Base-by-base conservation (phyloP, 495 filamentous ascomycete species). In the Aeminium ludgeri region DNA sequence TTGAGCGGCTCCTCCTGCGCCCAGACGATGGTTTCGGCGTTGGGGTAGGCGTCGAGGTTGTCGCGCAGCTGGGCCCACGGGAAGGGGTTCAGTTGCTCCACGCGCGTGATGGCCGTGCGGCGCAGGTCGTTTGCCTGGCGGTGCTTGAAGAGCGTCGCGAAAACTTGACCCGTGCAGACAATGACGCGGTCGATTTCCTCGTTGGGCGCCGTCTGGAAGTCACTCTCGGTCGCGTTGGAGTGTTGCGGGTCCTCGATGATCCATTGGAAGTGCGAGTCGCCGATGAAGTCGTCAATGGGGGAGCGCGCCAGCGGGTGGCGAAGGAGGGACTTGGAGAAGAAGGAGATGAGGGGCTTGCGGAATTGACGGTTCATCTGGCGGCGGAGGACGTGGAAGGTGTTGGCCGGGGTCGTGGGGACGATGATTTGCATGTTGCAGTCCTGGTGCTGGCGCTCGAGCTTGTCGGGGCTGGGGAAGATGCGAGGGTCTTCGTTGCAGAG, bases 351-450 rank as follows among this genome's bases (percentile, higher is more conserved):
- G 41, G 89, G 89, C 67, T 97, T 97, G 59, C 89, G 75, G 79
- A 97, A 97, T 64, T 97, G 89, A 44, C 89, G 71, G 70, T 96
- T 86, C 75, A 97, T 93, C 67, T 97, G 89, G 60, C 89, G 72
- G 59, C 89, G 78, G 43, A 97, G 71, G 51, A 93, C 76, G 66
- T 97, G 89, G 78, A 97, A 97, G 56, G 87, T 56, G 65, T 97
- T 97, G 42, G 89, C 65, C 28, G 89, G 89, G 16, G 71, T 76
- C 18, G 86, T 97, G 78, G 87, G 82, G 71, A 82, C 91, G 43
- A 74, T 82, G 59, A 97, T 78, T 68, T 97, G 89, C 85, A 97
- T 93, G 65, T 97, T 97, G 70, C 82, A 91, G 65, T 97, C 89
- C 65, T 97, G 89, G 67, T 97, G 89, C 61, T 97, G 89, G 53